Base-by-base conservation (phyloP, 805 yeast species). In the Metschnikowia shivogae region DNA sequence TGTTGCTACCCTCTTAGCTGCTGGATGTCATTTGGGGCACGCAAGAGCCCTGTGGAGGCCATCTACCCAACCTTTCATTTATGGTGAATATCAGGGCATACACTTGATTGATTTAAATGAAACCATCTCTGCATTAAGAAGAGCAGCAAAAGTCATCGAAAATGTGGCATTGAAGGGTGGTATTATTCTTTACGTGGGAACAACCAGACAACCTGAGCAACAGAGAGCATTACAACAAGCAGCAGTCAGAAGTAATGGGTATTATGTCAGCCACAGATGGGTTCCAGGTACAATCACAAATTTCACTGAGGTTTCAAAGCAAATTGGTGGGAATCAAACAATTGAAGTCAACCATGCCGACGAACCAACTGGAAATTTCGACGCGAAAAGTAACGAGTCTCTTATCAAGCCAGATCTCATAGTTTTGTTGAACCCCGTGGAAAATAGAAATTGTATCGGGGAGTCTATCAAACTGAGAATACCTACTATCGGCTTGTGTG, bases 21-120 rank as follows among this genome's bases (percentile, higher is more conserved):
- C 97, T 0, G 97, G 97, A 42, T 92, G 92, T 37, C 99, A 93
- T 64, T 71, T 93, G 54, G 99, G 99, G 26, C 97, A 92, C 56
- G 77, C 96, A n/a, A 84, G 80, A 30, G 72, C 84, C 3, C 71
- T 84, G 49, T 85, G 83, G 80, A 81, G 95, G 55, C 81, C 89
- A 8, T 76, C 85, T 24, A 87, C 90, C 42, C 92, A 89, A 64
- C 90, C 95, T 9, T 93, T 75, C 63, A 77, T 92, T 36, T 84
- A 84, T 59, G 99, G 98, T 44, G 84, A 78, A 52, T 89, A 93
- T 58, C 83, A 88, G 49, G 96, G 89, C n/a, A 76, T 93, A 46
- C 96, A 89, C 63, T 79, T 93, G 42, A 90, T 93, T 55, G 96
- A 92, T 63, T 72, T 90, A 55, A 92, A 92, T 54, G 82, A 86